Evolutionary conservation across 768 basidiomycete species (phyloP), one percentile per base, ranked within the genome.

Genomic region (Astraeus odoratus): DNA sequence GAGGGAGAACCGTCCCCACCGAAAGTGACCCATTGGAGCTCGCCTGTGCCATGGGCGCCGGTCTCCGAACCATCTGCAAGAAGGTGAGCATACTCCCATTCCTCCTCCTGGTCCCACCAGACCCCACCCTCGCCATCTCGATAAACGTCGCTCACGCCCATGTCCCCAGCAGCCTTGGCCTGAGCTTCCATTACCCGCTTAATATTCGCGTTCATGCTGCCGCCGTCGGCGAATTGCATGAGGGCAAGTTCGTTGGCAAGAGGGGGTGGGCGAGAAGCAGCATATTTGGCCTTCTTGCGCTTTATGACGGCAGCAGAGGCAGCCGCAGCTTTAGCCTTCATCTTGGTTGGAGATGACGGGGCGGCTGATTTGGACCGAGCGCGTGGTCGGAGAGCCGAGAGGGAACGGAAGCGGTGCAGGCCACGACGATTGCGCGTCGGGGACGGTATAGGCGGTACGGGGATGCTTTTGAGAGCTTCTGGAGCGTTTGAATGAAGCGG

Each of bases 91-190:
- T 79, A 84, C 55, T 87, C 85, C 71, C 74, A 70, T 54, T 80
- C 76, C 59, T 87, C 85, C 9, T 83, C 81, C 43, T 73, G 75
- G 52, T 87, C 85, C 69, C 75, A 73, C 82, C 84, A 87, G 12
- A 86, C 42, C 0, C 77, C 75, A 19, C 82, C 83, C 20, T 72
- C 67, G 0, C 64, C 78, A 44, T 86, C 83, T 15, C 78, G 70
- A 60, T 76, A 75, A 3, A 81, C 74, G 39, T 74, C 79, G 1
- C 67, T 70, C 10, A 77, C 75, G 33, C 53, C 51, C 19, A 27
- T 15, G 3, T 58, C 57, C 0, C 65, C 67, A 1, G 64, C 63
- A 1, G 69, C 68, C 54, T 69, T 74, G 15, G 80, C 81, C 40
- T 78, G 78, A 4, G 68, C 63, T 38, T 75, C 69, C 72, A 81